Evolutionary conservation across 148 eudicot genomes (phyloP).

Genomic region (Vaccinium vitisidaea): DNA sequence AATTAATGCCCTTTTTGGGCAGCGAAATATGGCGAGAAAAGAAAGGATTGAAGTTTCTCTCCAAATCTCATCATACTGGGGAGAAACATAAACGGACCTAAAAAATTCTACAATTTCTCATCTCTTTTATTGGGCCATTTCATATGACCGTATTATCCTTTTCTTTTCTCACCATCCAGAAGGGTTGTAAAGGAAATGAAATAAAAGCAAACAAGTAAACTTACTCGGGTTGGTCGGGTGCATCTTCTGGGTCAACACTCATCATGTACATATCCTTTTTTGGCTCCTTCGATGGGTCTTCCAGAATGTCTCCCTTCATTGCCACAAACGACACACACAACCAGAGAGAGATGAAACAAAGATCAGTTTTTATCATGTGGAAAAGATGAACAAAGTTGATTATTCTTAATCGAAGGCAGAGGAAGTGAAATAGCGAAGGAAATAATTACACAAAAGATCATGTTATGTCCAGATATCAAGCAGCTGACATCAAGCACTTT

Average conservation of each 20-base stretch:
- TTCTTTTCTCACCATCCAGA: neutral
- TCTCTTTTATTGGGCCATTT: neutral
- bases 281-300: slow-evolving; percentile 91
- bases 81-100: neutral
- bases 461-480: neutral
- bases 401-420: too few species aligned
- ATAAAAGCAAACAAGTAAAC: slow-evolving; percentile 17
- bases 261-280: slow-evolving; percentile 96
- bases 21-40: neutral
- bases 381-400: neutral
- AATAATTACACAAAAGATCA: neutral
- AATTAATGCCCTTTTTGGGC: neutral
- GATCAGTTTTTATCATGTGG: too few species aligned
- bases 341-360: neutral
- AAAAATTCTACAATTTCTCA: neutral
- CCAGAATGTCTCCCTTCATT: slow-evolving; percentile 84
- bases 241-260: slow-evolving; percentile 86
- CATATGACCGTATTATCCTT: neutral
- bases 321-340: neutral
- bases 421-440: neutral
- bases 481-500: neutral
- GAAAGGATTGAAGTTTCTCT: neutral
- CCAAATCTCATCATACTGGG: neutral
- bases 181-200: neutral
- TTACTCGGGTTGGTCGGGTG: slow-evolving; percentile 83